Percentiles rank a stretch among this genome's conserved stretches.
These are phyloP conservation scores for Cyberlindnera saturnus DNA, from an alignment of 805 yeast genomes.

Conservation along the genomic window DNA sequence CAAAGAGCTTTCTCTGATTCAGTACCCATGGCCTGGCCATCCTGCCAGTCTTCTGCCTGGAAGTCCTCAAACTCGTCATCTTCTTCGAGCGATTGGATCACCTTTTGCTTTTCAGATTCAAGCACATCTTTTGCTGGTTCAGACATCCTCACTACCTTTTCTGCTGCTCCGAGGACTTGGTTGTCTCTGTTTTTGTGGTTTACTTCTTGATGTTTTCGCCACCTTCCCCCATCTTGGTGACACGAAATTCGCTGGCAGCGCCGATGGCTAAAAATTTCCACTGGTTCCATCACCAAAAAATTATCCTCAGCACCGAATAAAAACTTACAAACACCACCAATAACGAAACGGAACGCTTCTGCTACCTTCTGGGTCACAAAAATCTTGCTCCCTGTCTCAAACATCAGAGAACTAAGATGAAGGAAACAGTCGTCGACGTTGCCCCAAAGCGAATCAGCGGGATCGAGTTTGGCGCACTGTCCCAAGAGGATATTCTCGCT, in stretches of 20 bases:
- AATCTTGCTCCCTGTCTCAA: constrained; percentile 7
- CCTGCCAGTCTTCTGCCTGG: constrained; percentile 86
- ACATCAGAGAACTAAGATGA: constrained; percentile 19
- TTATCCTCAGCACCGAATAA: no score
- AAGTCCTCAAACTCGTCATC: constrained; percentile 98
- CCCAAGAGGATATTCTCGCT: constrained; percentile 84
- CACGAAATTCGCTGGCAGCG: no score
- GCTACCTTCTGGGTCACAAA: constrained; percentile 24
- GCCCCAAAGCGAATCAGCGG: constrained; percentile 90
- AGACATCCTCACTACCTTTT: constrained; percentile 8
- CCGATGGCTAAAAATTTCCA: no score
- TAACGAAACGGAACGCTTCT: constrained; percentile 3
- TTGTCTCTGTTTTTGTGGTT: neutral
- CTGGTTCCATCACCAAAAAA: no score
- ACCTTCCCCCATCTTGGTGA: neutral
- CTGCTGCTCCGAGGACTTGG: constrained; percentile 2
- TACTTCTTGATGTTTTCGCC: neutral
- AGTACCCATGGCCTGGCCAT: constrained; percentile 44
- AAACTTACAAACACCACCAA: neutral
- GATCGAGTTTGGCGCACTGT: constrained; percentile 86
- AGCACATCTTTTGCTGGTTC: constrained; percentile 11
- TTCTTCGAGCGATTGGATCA: constrained; percentile 75
- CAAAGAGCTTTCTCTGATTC: constrained; percentile 61
- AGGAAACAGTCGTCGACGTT: constrained; percentile 50
- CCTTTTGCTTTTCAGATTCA: constrained; percentile 21